Conservation (phyloP, 2,329 filamentous ascomycete genomes). For the Claviceps capensis region DNA sequence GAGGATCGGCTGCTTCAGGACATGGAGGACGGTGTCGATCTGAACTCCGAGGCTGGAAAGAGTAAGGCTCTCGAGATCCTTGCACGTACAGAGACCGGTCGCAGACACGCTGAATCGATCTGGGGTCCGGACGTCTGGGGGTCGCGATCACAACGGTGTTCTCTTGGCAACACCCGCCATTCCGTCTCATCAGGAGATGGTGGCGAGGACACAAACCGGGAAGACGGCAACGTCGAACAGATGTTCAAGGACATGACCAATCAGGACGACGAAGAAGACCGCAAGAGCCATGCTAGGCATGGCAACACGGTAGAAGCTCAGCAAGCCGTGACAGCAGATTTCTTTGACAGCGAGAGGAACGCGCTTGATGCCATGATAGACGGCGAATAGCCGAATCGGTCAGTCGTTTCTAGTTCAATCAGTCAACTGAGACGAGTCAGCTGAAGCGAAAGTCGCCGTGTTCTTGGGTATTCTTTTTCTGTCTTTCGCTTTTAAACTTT, state of each 20-base stretch:
- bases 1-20: conserved; percentile 38
- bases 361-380: conserved; percentile 32
- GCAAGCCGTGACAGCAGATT: conserved; percentile 25
- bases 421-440: too few relatives aligned
- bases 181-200: conserved; percentile 15
- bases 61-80: conserved; percentile 39
- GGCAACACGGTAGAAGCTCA: conserved; percentile 11
- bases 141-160: conserved; percentile 11
- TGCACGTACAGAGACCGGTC: conserved; percentile 33
- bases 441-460: not conserved
- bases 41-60: conserved; percentile 32
- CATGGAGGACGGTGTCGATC: conserved; percentile 30
- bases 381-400: conserved; percentile 19
- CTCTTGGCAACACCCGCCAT: conserved; percentile 14
- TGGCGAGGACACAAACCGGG: conserved; percentile 20
- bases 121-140: conserved; percentile 38
- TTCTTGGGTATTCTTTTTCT: not conserved
- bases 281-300: conserved; percentile 21
- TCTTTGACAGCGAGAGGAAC: conserved; percentile 31
- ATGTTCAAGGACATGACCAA: conserved; percentile 45
- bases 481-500: not conserved
- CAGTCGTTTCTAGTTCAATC: not conserved
- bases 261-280: conserved; percentile 31
- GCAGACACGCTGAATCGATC: conserved; percentile 35
- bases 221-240: conserved; percentile 36